Evolutionary conservation across 352 stramenopile species (phyloP).

Genomic region (Phytophthora podocarpi): DNA sequence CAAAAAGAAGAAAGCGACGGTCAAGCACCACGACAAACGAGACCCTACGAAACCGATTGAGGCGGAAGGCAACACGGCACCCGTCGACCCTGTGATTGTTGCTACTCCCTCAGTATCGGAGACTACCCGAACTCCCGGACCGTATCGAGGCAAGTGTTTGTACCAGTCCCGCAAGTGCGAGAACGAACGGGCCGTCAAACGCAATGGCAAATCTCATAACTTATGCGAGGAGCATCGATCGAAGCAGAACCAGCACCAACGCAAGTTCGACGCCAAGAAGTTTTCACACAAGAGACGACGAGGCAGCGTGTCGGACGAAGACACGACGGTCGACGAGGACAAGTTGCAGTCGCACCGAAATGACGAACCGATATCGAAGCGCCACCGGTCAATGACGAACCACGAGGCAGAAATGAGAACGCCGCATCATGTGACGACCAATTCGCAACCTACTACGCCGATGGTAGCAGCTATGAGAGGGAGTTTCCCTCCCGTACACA

Average conservation of each 20-base stretch:
- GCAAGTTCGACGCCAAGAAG: slow-evolving; percentile 86
- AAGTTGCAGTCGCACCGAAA: neutral
- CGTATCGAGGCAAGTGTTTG: slow-evolving; percentile 69
- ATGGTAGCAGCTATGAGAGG: slow-evolving; percentile 11
- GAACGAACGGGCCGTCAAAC: slow-evolving; percentile 80
- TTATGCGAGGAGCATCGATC: slow-evolving; percentile 75
- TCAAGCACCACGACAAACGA: neutral
- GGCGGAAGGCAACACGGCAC: neutral
- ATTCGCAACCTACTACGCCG: neutral
- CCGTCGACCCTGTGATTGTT: slow-evolving; percentile 1
- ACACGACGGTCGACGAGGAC: slow-evolving; percentile 4
- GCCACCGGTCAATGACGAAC: slow-evolving; percentile 8
- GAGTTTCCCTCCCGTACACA: neutral
- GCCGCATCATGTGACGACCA: neutral
- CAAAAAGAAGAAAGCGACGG: slow-evolving; percentile 5
- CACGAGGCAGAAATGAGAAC: slow-evolving; percentile 4
- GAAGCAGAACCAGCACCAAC: slow-evolving; percentile 85
- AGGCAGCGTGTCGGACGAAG: slow-evolving; percentile 32
- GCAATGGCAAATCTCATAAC: slow-evolving; percentile 81
- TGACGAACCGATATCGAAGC: slow-evolving; percentile 1
- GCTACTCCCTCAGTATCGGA: slow-evolving; percentile 3
- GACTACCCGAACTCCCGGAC: slow-evolving; percentile 8
- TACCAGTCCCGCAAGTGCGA: slow-evolving; percentile 85
- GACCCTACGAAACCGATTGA: neutral
- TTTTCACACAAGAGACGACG: slow-evolving; percentile 56